These are phyloP conservation scores for Fusarium sp. DNA, from an alignment of 2,329 filamentous ascomycete genomes.

Conservation along the genomic window DNA sequence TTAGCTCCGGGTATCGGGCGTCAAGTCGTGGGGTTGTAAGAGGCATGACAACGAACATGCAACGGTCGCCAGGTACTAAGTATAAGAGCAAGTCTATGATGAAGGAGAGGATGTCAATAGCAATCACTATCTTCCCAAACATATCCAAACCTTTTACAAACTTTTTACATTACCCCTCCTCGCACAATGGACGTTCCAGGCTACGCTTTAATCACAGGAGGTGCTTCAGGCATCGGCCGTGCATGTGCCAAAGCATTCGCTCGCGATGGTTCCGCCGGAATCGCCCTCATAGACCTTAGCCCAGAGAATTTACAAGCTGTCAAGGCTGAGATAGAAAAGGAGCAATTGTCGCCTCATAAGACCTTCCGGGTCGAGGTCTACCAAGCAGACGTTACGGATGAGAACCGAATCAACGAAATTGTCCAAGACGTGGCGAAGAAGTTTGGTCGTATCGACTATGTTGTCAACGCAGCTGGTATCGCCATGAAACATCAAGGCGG, in stretches of 20 bases:
- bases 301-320: conserved; percentile 23
- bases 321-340: conserved; percentile 36
- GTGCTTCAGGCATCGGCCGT: conserved; percentile 47
- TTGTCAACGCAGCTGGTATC: conserved; percentile 55
- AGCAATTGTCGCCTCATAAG: not conserved
- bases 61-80: not conserved
- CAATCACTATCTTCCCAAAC: fast-evolving
- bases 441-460: conserved; percentile 55
- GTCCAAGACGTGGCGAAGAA: conserved; percentile 42
- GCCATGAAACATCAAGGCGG: conserved; percentile 52
- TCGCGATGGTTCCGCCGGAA: conserved; percentile 43
- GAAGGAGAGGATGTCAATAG: fast-evolving
- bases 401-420: conserved; percentile 35
- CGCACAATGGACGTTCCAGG: conserved; percentile 44
- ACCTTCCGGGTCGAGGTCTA: conserved; percentile 11
- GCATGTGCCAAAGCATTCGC: conserved; percentile 47
- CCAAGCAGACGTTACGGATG: conserved; percentile 46
- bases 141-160: fast-evolving
- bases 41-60: fast-evolving
- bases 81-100: not conserved
- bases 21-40: not conserved
- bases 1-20: not conserved
- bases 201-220: conserved; percentile 47
- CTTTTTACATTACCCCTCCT: fast-evolving
- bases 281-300: conserved; percentile 45